Percentiles rank a stretch among this genome's conserved stretches.
phyloP scores from a whole-genome alignment of 2,329 filamentous ascomycete genomes.

The Penicillium sp. region DNA sequence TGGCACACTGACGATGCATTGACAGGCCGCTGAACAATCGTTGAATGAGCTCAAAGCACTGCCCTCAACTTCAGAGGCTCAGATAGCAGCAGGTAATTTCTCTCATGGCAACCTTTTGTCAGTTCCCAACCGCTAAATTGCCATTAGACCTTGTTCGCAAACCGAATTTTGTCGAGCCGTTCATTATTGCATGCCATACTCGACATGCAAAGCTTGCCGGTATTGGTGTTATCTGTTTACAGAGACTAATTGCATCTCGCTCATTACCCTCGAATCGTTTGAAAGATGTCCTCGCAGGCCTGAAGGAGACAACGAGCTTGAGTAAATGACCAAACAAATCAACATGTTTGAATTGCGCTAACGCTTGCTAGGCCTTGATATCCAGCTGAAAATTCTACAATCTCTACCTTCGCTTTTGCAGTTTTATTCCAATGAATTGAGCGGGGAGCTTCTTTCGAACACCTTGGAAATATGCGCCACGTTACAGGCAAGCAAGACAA shows the following conservation, averaged over 20 bases:
- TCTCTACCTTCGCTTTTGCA: constrained; percentile 85
- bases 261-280: constrained; percentile 77
- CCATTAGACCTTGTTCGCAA: constrained; percentile 74
- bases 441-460: constrained; percentile 76
- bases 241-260: constrained; percentile 79
- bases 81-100: constrained; percentile 66
- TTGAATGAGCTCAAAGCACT: constrained; percentile 82
- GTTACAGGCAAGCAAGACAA: constrained; percentile 86
- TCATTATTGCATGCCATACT: constrained; percentile 87
- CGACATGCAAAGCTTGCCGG: constrained; percentile 87
- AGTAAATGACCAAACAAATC: constrained; percentile 50
- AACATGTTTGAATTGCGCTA: constrained; percentile 17
- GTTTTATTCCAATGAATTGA: constrained; percentile 80
- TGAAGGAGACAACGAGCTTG: constrained; percentile 75
- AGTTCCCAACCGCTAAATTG: constrained; percentile 14
- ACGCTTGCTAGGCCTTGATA: constrained; percentile 63
- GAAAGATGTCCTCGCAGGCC: constrained; percentile 81
- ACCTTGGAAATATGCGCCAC: constrained; percentile 89
- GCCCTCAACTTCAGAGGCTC: constrained; percentile 70
- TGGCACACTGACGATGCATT: constrained; percentile 26
- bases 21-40: constrained; percentile 86
- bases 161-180: constrained; percentile 84
- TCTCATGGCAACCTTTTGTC: not conserved
- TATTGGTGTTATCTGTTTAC: constrained; percentile 83
- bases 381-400: constrained; percentile 94